Evolutionary conservation across 768 basidiomycete genomes (phyloP).

Genomic region (Rossbeevera mucosa): DNA sequence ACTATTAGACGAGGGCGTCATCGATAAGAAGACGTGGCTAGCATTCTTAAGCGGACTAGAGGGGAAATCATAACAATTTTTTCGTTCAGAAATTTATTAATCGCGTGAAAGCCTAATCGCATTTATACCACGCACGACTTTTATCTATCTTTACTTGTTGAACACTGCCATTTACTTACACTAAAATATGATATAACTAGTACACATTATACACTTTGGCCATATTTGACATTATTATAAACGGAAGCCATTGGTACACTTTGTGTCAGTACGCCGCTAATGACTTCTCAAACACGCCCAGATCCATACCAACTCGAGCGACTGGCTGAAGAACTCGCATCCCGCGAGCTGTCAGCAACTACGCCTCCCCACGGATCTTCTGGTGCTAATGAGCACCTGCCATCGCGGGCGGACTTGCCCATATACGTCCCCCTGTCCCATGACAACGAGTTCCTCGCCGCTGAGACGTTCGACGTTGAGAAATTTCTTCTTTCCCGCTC

Average conservation of each 20-base stretch:
- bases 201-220: neutral
- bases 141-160: neutral
- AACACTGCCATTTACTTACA: neutral
- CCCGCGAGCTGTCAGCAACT: slow-evolving; percentile 40
- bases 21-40: slow-evolving; percentile 94
- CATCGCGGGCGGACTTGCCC: slow-evolving; percentile 47
- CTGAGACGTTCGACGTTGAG: slow-evolving; percentile 73
- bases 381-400: slow-evolving; percentile 7
- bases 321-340: slow-evolving; percentile 67
- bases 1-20: slow-evolving; percentile 73
- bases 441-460: slow-evolving; percentile 65
- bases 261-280: slow-evolving; percentile 1
- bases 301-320: slow-evolving; percentile 69
- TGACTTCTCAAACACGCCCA: slow-evolving; percentile 16
- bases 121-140: neutral
- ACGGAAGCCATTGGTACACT: slow-evolving; percentile 13
- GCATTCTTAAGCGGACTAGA: slow-evolving; percentile 77
- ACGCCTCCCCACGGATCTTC: slow-evolving; percentile 9
- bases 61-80: slow-evolving; percentile 38
- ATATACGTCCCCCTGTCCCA: slow-evolving; percentile 73
- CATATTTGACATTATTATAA: slow-evolving; percentile 24
- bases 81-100: no score
- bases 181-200: neutral
- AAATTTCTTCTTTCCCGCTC: slow-evolving; percentile 83
- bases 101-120: no score